Percentiles rank a stretch among this genome's conserved stretches.
phyloP scores from a whole-genome alignment of 306 rosid species.

The Casuarina equisetifolia region DNA sequence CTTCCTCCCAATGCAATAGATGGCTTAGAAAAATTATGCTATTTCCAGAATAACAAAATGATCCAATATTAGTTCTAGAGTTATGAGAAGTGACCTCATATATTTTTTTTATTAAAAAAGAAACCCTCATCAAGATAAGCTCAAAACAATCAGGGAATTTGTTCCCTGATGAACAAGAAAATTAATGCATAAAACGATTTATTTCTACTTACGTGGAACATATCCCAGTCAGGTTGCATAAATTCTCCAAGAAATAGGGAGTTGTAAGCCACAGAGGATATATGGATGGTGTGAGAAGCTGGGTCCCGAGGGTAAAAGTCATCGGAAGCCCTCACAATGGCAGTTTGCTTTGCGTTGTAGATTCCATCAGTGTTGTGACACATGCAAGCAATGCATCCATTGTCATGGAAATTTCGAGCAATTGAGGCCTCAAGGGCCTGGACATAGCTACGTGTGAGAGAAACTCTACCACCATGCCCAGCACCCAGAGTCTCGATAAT shows the following conservation, averaged over 20 bases:
- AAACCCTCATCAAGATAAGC: background rate
- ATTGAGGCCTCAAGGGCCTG: constrained; percentile 90
- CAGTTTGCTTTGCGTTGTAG: constrained; percentile 88
- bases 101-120: background rate
- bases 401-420: constrained; percentile 79
- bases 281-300: constrained; percentile 92
- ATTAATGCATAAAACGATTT: background rate
- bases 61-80: background rate
- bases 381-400: constrained; percentile 96
- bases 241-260: constrained; percentile 94
- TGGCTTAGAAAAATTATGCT: background rate
- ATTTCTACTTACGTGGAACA: constrained; percentile 83
- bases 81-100: background rate
- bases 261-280: constrained; percentile 94
- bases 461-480: constrained; percentile 93
- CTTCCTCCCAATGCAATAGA: background rate
- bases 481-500: constrained; percentile 92
- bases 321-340: constrained; percentile 88
- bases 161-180: background rate
- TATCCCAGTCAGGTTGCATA: constrained; percentile 99
- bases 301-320: constrained; percentile 94
- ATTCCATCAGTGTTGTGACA: constrained; percentile 95
- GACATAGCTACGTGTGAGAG: constrained; percentile 79
- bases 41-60: background rate
- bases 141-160: background rate